Percentiles rank a stretch among this genome's conserved stretches.
These are phyloP conservation scores for Euphorbia lathyris DNA, from an alignment of 345 rosid species.

Conservation along the genomic window DNA sequence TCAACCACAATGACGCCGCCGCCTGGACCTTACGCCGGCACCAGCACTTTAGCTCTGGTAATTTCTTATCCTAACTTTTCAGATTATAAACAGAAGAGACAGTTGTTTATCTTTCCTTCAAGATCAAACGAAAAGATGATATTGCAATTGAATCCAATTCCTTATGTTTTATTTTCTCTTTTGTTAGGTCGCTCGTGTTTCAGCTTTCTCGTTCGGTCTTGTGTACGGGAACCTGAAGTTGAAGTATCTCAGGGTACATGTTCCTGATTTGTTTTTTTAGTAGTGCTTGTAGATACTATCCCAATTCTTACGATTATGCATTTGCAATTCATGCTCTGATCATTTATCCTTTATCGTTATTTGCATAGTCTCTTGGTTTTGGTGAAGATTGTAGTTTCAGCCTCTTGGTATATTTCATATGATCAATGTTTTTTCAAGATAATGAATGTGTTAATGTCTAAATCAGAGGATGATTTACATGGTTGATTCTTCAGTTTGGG, in stretches of 20 bases:
- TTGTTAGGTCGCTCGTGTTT: slow-evolving; percentile 79
- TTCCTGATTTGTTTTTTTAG: not conserved
- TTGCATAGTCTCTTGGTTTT: not conserved
- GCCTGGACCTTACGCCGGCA: slow-evolving; percentile 80
- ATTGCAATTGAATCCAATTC: not conserved
- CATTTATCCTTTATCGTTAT: not conserved
- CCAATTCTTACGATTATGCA: not conserved
- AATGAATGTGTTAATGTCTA: not conserved
- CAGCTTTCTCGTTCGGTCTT: slow-evolving; percentile 70
- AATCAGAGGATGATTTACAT: not conserved
- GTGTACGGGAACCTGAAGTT: slow-evolving; percentile 80
- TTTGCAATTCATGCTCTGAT: not conserved
- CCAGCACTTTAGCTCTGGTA: slow-evolving; percentile 78
- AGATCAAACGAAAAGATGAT: not conserved
- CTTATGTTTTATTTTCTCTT: not conserved
- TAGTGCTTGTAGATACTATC: not conserved
- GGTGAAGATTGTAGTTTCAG: not conserved
- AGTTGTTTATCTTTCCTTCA: not conserved
- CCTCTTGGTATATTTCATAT: not conserved
- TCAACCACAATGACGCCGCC: slow-evolving; percentile 54
- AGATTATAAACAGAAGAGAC: not conserved
- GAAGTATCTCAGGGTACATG: slow-evolving; percentile 68
- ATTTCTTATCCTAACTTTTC: slow-evolving; percentile 4
- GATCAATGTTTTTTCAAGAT: not conserved
- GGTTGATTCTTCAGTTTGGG: not conserved